A percentile compares a stretch with the other conserved stretches of the same genome.
Evolutionary conservation across 306 rosid genomes (phyloP).

Genomic region (Parietaria judaica): DNA sequence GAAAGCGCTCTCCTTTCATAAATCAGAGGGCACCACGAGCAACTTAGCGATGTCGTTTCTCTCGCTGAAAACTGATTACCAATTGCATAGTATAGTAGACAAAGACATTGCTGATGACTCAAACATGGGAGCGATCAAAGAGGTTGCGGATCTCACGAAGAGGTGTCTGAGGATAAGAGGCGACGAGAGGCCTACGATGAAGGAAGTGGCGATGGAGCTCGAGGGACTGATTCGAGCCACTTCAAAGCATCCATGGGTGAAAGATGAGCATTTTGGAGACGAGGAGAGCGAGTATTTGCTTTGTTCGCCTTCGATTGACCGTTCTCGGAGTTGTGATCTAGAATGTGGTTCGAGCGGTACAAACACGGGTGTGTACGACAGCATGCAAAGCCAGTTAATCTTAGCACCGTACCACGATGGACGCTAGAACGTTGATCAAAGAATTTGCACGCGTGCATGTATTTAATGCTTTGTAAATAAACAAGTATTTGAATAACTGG

Average conservation of each 20-base stretch:
- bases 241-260: constrained; percentile 9
- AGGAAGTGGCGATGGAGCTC: constrained; percentile 10
- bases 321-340: not conserved
- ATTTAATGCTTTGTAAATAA: too few relatives aligned
- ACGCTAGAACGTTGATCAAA: not conserved
- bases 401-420: constrained; percentile 15
- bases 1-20: not conserved
- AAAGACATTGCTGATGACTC: not conserved
- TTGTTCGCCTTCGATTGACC: not conserved
- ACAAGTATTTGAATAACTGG: too few relatives aligned
- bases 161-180: constrained; percentile 11
- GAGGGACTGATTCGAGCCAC: constrained; percentile 8
- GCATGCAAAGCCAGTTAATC: constrained; percentile 13
- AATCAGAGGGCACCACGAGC: not conserved
- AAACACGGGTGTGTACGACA: constrained; percentile 5
- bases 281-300: constrained; percentile 9
- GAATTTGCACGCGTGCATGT: not conserved
- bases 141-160: constrained; percentile 5
- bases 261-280: not conserved
- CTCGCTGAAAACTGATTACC: not conserved
- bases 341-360: not conserved
- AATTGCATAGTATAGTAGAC: constrained; percentile 1
- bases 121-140: not conserved
- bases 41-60: not conserved
- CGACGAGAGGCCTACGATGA: not conserved